Conservation (phyloP, 2,329 filamentous ascomycete species). For the Colletotrichum sp. region DNA sequence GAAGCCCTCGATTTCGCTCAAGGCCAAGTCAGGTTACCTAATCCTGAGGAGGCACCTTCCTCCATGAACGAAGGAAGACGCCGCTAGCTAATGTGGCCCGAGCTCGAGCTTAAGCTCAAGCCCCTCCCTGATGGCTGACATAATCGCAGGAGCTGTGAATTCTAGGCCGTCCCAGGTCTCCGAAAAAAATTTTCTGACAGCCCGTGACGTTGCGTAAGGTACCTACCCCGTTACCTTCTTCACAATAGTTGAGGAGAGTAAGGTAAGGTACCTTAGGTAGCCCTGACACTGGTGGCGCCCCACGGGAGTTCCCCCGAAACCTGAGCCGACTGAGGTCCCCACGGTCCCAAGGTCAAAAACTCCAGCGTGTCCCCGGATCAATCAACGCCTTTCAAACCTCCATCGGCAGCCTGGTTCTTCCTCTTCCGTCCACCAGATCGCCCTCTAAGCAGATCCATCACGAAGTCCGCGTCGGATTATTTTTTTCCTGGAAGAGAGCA, state of each 20-base stretch:
- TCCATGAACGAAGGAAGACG: neutral
- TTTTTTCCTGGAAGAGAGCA: neutral
- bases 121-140: neutral
- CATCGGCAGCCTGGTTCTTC: conserved; percentile 23
- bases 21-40: neutral
- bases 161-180: neutral
- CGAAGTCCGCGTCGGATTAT: conserved; percentile 15
- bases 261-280: neutral
- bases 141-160: neutral
- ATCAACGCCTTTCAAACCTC: conserved; percentile 22
- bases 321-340: neutral
- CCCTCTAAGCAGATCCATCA: conserved; percentile 19
- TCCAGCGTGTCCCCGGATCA: conserved; percentile 20
- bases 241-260: neutral
- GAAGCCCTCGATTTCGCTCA: neutral
- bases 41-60: neutral
- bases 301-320: neutral
- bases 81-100: neutral
- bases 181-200: neutral
- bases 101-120: neutral
- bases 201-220: neutral
- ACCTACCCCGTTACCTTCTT: too few relatives aligned
- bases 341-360: conserved; percentile 16
- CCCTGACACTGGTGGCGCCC: neutral
- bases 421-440: conserved; percentile 22